Base-by-base conservation (phyloP, 1,139 yeast species). In the Kluyveromyces sp. region DNA sequence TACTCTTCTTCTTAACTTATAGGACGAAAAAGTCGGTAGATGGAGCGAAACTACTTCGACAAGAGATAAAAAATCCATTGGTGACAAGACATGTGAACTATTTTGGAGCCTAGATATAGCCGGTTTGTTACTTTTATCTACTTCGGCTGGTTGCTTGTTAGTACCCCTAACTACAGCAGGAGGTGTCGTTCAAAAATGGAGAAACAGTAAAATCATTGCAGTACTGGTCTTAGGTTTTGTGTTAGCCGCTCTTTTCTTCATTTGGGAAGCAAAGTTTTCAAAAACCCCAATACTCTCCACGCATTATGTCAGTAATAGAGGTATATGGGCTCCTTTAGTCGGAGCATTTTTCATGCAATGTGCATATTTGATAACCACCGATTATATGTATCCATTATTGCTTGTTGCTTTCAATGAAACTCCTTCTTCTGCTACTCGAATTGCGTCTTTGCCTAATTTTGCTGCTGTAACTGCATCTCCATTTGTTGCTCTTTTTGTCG, bases 311-410 rank as follows among this genome's bases (percentile, higher is more conserved):
- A 75, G 67, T 50, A 83, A 81, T 59, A 73, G 85, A 55, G 83
- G 84, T 52, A 79, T 81, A 29, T 77, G 82, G 73, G 74, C 84
- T 55, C 81, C 85, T 57, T 50, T 74, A 37, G 53, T 59, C 30
- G 70, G 81, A 2, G 52, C 62, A 2, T 51, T 60, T 45, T 42
- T 60, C n/a, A 37, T 54, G 10, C 72, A 79, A 64, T 72, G 78
- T 59, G 66, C 78, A 45, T 79, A 77, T 77, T 75, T 76, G 65
- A 76, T 80, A 81, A 84, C 81, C 47, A 77, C 78, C 52, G 84
- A 78, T 56, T 82, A 69, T 60, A 64, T 82, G 68, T 81, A 77
- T 62, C 72, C 86, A 0, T 79, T 81, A 27, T 68, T 82, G 49
- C 56, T 75, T 44, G 85, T 79, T 34, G 81, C 81, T 4, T 73